Conservation (phyloP, 23 red algal species). For the Pyropia haitanensis region DNA sequence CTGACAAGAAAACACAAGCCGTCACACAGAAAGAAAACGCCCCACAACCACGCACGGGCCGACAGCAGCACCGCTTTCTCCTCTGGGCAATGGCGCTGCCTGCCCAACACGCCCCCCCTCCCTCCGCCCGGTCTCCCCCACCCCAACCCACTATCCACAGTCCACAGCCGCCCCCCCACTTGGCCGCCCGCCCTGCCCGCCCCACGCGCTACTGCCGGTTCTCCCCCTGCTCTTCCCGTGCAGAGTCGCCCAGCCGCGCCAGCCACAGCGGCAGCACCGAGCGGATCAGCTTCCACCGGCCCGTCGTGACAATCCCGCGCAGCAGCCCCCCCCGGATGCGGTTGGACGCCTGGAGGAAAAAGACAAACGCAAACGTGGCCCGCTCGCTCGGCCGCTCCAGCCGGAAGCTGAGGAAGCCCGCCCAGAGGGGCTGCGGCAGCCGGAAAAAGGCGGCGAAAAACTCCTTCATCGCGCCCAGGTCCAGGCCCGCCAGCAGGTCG, state of each 20-base stretch:
- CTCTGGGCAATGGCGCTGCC: too few species aligned
- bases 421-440: slow-evolving; percentile 41
- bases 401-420: slow-evolving; percentile 36
- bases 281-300: slow-evolving; percentile 32
- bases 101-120: too few species aligned
- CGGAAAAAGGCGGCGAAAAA: slow-evolving; percentile 78
- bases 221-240: too few species aligned
- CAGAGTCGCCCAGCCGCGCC: neutral
- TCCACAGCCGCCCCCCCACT: too few species aligned
- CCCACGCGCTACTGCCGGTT: too few species aligned
- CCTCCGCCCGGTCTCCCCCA: too few species aligned
- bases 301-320: slow-evolving; percentile 11
- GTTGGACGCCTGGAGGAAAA: slow-evolving; percentile 27
- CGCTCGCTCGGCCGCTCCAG: slow-evolving; percentile 29
- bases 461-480: slow-evolving; percentile 16
- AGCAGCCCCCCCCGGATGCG: slow-evolving; percentile 11
- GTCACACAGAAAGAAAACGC: too few species aligned
- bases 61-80: too few species aligned
- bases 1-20: too few species aligned
- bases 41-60: too few species aligned
- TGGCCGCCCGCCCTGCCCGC: too few species aligned
- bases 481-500: slow-evolving; percentile 35
- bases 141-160: too few species aligned
- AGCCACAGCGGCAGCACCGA: slow-evolving; percentile 27
- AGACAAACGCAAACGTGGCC: slow-evolving; percentile 25